Percentiles rank a stretch among this genome's conserved stretches.
These are phyloP conservation scores for Zychaea mexicana DNA, from an alignment of 371 early-diverging fungal genomes.

Conservation along the genomic window DNA sequence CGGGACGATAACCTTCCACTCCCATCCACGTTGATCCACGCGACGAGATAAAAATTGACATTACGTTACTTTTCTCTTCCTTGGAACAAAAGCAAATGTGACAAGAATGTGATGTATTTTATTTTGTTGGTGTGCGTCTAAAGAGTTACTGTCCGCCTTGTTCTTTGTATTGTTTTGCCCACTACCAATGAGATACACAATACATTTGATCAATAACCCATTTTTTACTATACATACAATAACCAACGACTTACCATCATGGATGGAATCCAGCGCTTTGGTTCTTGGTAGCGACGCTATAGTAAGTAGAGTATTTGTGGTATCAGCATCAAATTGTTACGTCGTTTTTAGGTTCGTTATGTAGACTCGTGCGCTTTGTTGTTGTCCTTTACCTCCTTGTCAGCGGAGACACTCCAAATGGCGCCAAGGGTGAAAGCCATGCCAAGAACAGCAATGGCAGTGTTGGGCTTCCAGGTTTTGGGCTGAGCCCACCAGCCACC, in stretches of 20 bases:
- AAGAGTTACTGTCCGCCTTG: constrained; percentile 10
- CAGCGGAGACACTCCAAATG: constrained; percentile 80
- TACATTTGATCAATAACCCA: background rate
- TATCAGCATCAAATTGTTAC: too few species aligned
- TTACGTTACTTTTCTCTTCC: too few species aligned
- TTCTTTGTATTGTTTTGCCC: constrained; percentile 79
- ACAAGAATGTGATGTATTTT: background rate
- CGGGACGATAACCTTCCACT: too few species aligned
- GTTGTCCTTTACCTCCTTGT: constrained; percentile 72
- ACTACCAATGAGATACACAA: constrained; percentile 38
- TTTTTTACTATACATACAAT: background rate
- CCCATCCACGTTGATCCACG: too few species aligned
- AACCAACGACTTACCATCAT: constrained; percentile 60
- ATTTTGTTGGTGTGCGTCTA: constrained; percentile 9
- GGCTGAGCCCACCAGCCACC: constrained; percentile 94
- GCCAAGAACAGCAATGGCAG: constrained; percentile 69
- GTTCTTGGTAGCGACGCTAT: constrained; percentile 66
- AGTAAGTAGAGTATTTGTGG: too few species aligned
- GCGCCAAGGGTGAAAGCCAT: constrained; percentile 64
- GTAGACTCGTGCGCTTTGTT: background rate
- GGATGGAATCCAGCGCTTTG: constrained; percentile 81
- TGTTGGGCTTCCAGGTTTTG: constrained; percentile 81
- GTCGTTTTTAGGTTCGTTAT: background rate
- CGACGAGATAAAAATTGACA: too few species aligned
- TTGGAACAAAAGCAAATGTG: background rate